These are phyloP conservation scores for Polygonum aviculare DNA, from an alignment of 148 eudicot genomes.

Conservation along the genomic window DNA sequence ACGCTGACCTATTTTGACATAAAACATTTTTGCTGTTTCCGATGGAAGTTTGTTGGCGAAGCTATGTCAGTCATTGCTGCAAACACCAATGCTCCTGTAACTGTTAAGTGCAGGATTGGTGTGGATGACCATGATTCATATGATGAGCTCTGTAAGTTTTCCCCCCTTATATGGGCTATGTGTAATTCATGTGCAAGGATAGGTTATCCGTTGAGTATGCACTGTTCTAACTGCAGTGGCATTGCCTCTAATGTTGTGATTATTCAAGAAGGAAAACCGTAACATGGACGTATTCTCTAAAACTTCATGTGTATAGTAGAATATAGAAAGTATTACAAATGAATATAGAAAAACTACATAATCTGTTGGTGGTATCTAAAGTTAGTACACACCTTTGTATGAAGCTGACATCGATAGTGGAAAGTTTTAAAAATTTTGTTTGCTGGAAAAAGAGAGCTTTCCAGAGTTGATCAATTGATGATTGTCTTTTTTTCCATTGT, in stretches of 20 bases:
- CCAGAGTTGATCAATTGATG: neutral
- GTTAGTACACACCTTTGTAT: neutral
- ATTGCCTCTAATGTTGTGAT: neutral
- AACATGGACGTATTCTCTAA: neutral
- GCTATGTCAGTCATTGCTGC: constrained; percentile 97
- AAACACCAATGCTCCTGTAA: constrained; percentile 83
- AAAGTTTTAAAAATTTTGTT: neutral
- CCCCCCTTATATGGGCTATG: neutral
- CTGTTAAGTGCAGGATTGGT: constrained; percentile 95
- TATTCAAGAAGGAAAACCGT: neutral
- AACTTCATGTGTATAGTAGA: neutral
- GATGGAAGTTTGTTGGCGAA: constrained; percentile 96
- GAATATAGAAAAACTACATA: neutral
- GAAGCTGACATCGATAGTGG: neutral
- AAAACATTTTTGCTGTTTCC: constrained; percentile 21
- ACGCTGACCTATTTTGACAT: neutral
- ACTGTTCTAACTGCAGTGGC: neutral
- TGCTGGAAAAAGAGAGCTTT: neutral
- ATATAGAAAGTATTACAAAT: neutral
- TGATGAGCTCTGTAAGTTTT: constrained; percentile 77
- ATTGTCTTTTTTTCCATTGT: neutral
- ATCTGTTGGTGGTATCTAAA: neutral
- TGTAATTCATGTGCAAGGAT: neutral
- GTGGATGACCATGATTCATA: constrained; percentile 94
- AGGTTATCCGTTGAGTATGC: neutral